Evolutionary conservation across 1,284 basidiomycete genomes (phyloP).

Genomic region (Cronartium ribicola): DNA sequence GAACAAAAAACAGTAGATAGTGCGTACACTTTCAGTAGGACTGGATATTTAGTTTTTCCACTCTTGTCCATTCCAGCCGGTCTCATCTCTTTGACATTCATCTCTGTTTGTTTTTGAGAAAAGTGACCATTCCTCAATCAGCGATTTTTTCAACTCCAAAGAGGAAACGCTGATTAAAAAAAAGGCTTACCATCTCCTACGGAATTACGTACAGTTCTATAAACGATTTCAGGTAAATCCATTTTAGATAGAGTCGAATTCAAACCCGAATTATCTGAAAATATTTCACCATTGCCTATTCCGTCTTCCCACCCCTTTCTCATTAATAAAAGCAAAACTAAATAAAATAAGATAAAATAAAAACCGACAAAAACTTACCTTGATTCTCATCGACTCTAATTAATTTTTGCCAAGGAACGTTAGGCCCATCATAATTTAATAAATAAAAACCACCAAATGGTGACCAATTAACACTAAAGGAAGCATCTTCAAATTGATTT

Average conservation of each 20-base stretch:
- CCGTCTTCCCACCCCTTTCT: too few relatives aligned
- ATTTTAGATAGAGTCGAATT: background rate
- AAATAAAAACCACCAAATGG: conserved; percentile 79
- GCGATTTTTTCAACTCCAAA: too few relatives aligned
- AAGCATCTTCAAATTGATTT: conserved; percentile 60
- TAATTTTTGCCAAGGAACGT: conserved; percentile 79
- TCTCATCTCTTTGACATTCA: conserved; percentile 82
- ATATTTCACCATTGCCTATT: background rate
- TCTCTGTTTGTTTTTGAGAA: conserved; percentile 55
- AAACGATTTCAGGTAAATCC: background rate
- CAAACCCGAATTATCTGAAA: background rate
- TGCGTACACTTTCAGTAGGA: conserved; percentile 75
- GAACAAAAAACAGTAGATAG: too few relatives aligned
- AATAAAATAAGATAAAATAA: background rate
- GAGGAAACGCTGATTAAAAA: too few relatives aligned
- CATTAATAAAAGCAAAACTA: background rate
- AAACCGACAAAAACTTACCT: background rate
- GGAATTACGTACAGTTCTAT: background rate
- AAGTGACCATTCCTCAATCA: background rate
- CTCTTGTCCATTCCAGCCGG: conserved; percentile 87
- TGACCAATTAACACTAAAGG: conserved; percentile 69
- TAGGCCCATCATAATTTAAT: conserved; percentile 72
- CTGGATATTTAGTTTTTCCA: conserved; percentile 86
- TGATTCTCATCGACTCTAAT: conserved; percentile 64
- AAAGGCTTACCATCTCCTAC: background rate